phyloP scores from a whole-genome alignment of 2,329 filamentous ascomycete species.

The Fusarium sp. region DNA sequence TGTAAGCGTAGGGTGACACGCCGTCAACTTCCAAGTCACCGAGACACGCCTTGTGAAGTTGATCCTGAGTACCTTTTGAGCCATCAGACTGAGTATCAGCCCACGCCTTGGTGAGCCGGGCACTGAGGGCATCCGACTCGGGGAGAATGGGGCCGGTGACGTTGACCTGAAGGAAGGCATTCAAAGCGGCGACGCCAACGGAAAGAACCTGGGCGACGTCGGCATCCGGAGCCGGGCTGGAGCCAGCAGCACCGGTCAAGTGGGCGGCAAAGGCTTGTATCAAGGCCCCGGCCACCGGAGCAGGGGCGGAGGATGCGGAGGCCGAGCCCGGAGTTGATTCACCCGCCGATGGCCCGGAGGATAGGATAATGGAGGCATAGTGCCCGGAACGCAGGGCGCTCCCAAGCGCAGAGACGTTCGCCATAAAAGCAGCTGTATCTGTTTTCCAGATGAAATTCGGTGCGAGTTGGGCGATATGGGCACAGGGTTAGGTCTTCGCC shows the following conservation, averaged over 20 bases:
- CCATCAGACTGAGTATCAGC: constrained; percentile 20
- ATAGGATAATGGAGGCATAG: constrained; percentile 42
- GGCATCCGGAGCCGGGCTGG: neutral
- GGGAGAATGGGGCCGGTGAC: constrained; percentile 86
- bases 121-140: constrained; percentile 46
- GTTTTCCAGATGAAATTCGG: neutral
- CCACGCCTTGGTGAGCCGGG: constrained; percentile 57
- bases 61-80: constrained; percentile 45
- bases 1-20: constrained; percentile 85
- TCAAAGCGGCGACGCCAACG: constrained; percentile 61
- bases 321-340: constrained; percentile 31
- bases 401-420: constrained; percentile 16
- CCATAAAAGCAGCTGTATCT: constrained; percentile 12
- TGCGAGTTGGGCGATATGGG: constrained; percentile 14
- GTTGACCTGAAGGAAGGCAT: constrained; percentile 86
- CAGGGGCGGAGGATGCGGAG: constrained; percentile 36
- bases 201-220: constrained; percentile 36
- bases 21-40: constrained; percentile 82
- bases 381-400: constrained; percentile 40
- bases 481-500: constrained; percentile 40
- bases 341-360: constrained; percentile 17
- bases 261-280: constrained; percentile 34
- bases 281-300: constrained; percentile 37
- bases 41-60: constrained; percentile 70
- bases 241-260: constrained; percentile 13